Base-by-base conservation (phyloP, 768 basidiomycete species). In the Crepidotus variabilis region DNA sequence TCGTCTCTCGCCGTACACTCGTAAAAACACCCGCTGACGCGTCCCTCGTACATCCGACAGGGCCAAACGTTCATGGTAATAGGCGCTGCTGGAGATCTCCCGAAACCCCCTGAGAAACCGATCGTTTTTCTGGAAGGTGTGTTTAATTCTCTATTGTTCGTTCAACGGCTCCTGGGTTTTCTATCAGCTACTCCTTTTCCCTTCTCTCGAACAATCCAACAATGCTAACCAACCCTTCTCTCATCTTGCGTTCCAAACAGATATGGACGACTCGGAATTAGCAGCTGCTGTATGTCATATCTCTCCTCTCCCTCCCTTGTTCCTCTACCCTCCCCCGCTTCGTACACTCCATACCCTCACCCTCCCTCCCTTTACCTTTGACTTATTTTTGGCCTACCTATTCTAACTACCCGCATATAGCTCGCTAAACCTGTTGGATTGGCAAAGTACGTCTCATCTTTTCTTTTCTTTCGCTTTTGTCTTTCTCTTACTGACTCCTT, bases 61-160 rank as follows among this genome's bases (percentile, higher is more conserved):
- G 92, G 90, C 14, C 92, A 94, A 72, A 88, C 86, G 0, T 90
- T 96, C 71, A 94, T 87, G 79, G 92, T 96, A 28, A 92, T 98
- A 65, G 96, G 97, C 39, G 85, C 94, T 2, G 91, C 95, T 2
- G 94, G 92, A 6, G 92, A 94, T 59, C 79, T 98, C 0, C 96
- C 95, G 9, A 88, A 92, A 68, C 86, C 94, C 0, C 97, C 97
- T 11, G 72, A 81, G 36, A 84, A 88, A 48, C 87, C 87, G 0
- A 74, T 86, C 32, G 83, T 90, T 32, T 98, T 98, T 70, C 73
- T 97, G 10, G 94, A 97, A 78, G 90, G 91, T 89, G 52, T 36
- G 75, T 63, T 2, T 18, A 32, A 34, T 52, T 11, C 13, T 46
- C 6, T 23, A 23, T 45, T 39, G 7, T 24, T 22, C 13, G n/a